phyloP scores from a whole-genome alignment of 441 rosid genomes.

The Flueggea neowawraea region DNA sequence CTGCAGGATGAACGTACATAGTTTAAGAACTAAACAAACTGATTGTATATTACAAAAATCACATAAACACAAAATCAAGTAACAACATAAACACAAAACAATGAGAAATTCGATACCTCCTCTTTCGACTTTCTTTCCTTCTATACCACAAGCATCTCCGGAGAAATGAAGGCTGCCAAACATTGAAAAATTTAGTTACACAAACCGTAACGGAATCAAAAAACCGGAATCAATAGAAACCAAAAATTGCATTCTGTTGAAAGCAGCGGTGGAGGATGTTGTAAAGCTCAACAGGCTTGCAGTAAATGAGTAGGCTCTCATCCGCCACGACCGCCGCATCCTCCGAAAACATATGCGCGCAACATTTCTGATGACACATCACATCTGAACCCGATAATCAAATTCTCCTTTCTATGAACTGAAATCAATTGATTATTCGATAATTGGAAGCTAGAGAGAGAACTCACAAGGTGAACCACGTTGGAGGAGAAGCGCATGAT shows the following conservation, averaged over 20 bases:
- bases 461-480: no score
- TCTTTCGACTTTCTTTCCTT: slow-evolving; percentile 70
- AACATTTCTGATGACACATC: slow-evolving; percentile 92
- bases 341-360: slow-evolving; percentile 63
- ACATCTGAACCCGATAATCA: slow-evolving; percentile 56
- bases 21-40: no score
- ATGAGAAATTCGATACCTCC: slow-evolving; percentile 42
- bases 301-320: slow-evolving; percentile 75
- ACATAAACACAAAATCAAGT: no score
- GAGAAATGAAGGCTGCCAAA: slow-evolving; percentile 71
- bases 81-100: not conserved
- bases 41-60: no score
- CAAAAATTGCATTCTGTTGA: slow-evolving; percentile 46
- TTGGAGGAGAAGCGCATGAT: no score
- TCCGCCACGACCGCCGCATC: no score
- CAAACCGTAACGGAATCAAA: not conserved
- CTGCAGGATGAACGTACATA: no score
- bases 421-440: no score
- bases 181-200: slow-evolving; percentile 1
- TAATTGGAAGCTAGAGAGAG: no score
- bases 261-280: slow-evolving; percentile 91
- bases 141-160: slow-evolving; percentile 85
- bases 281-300: slow-evolving; percentile 98
- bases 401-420: no score
- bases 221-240: not conserved